phyloP scores from a whole-genome alignment of 495 filamentous ascomycete genomes.

The Tuber umbilicatum region DNA sequence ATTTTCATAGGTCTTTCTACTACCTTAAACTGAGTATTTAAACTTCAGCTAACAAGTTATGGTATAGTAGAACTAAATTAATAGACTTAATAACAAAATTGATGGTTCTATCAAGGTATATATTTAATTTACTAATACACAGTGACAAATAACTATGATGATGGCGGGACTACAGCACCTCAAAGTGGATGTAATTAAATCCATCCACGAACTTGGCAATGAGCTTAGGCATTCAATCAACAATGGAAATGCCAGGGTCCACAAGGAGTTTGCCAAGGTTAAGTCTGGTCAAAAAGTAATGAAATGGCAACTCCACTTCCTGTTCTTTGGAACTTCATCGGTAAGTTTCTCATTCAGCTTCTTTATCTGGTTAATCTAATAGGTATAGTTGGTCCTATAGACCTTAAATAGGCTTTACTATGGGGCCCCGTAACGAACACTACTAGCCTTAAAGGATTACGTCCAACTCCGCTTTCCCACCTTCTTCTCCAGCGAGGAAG shows the following conservation, averaged over 20 bases:
- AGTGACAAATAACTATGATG: neutral
- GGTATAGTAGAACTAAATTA: neutral
- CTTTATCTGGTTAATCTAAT: no score
- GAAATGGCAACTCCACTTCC: no score
- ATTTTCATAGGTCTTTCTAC: neutral
- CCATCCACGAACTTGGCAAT: neutral
- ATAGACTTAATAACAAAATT: neutral
- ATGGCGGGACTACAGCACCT: neutral
- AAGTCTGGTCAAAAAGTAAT: no score
- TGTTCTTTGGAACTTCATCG: no score
- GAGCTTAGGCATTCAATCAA: neutral
- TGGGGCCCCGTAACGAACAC: no score
- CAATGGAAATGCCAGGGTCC: neutral
- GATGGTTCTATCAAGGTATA: neutral
- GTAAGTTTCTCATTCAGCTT: no score
- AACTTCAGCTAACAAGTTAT: neutral
- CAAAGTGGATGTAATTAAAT: neutral
- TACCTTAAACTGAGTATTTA: neutral
- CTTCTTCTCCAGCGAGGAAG: no score
- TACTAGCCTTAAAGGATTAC: no score
- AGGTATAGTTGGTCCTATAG: no score
- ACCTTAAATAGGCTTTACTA: no score
- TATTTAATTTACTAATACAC: neutral
- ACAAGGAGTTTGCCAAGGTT: no score
- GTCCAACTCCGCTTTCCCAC: no score